Evolutionary conservation across 2,329 filamentous ascomycete genomes (phyloP).

Genomic region (Cytospora piceicola): DNA sequence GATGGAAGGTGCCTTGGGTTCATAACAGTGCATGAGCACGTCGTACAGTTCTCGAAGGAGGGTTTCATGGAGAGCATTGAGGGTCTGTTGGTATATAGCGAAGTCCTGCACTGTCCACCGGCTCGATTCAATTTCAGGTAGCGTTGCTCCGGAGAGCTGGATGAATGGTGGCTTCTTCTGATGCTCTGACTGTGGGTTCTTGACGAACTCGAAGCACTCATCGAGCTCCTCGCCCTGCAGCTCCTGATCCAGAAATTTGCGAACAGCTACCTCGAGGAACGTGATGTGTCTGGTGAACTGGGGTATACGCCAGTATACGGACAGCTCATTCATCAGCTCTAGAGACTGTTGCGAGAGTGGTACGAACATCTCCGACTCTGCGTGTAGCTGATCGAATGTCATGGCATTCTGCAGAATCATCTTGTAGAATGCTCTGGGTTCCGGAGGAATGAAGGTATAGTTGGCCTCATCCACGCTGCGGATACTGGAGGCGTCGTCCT

Average conservation of each 20-base stretch:
- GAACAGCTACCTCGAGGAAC: conserved; percentile 81
- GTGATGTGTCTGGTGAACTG: conserved; percentile 78
- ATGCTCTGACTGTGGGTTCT: conserved; percentile 68
- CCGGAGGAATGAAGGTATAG: conserved; percentile 88
- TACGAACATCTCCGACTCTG: conserved; percentile 52
- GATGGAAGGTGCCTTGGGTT: conserved; percentile 81
- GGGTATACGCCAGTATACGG: conserved; percentile 86
- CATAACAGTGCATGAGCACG: conserved; percentile 85
- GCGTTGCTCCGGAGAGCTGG: conserved; percentile 53
- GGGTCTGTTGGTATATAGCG: conserved; percentile 72
- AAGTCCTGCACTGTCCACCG: conserved; percentile 73
- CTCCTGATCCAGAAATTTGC: conserved; percentile 84
- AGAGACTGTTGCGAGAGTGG: conserved; percentile 76
- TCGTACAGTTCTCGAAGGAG: conserved; percentile 86
- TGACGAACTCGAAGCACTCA: conserved; percentile 79
- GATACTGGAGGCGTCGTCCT: conserved; percentile 58
- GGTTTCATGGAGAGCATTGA: conserved; percentile 77
- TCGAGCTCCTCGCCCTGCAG: conserved; percentile 82
- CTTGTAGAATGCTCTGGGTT: conserved; percentile 82
- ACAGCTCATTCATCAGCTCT: conserved; percentile 84
- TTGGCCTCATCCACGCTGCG: conserved; percentile 64
- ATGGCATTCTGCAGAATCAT: conserved; percentile 79
- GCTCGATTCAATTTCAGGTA: conserved; percentile 61
- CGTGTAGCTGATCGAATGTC: conserved; percentile 63
- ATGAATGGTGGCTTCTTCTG: conserved; percentile 66